Evolutionary conservation across 192 early-diverging fungal species (phyloP).

Genomic region (Polychytrium aggregatum): DNA sequence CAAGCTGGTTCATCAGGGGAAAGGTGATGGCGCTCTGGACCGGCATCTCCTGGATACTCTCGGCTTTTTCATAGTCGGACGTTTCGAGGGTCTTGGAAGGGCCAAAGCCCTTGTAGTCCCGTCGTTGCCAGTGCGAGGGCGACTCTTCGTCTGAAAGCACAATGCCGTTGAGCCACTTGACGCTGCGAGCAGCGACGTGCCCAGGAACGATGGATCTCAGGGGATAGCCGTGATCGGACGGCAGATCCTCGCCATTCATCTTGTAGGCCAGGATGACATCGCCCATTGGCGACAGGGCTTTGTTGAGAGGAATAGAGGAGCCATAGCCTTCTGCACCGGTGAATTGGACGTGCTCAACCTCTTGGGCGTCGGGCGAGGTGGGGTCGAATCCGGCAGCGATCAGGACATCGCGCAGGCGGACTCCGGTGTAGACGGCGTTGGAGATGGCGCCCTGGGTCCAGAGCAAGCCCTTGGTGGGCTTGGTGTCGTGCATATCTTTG

Average conservation of each 20-base stretch:
- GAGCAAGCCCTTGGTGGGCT: conserved; percentile 67
- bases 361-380: conserved; percentile 52
- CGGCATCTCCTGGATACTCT: conserved; percentile 61
- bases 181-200: conserved; percentile 73
- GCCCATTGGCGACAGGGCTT: conserved; percentile 48
- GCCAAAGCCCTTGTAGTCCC: conserved; percentile 41
- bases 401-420: conserved; percentile 64
- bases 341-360: conserved; percentile 39
- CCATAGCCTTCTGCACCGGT: conserved; percentile 45
- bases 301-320: conserved; percentile 52
- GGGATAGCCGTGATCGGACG: conserved; percentile 66
- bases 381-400: conserved; percentile 41
- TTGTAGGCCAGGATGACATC: conserved; percentile 66
- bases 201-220: conserved; percentile 82
- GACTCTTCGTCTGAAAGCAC: conserved; percentile 27
- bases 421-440: conserved; percentile 73
- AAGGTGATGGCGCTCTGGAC: conserved; percentile 65
- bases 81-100: conserved; percentile 29
- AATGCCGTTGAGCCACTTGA: conserved; percentile 59
- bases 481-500: conserved; percentile 63
- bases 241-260: conserved; percentile 36
- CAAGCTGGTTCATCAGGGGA: conserved; percentile 25
- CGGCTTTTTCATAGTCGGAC: conserved; percentile 32
- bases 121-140: conserved; percentile 27
- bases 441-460: conserved; percentile 70